phyloP scores from a whole-genome alignment of 225 moss, liverwort and hornwort genomes.

The Takakia lepidozioides region DNA sequence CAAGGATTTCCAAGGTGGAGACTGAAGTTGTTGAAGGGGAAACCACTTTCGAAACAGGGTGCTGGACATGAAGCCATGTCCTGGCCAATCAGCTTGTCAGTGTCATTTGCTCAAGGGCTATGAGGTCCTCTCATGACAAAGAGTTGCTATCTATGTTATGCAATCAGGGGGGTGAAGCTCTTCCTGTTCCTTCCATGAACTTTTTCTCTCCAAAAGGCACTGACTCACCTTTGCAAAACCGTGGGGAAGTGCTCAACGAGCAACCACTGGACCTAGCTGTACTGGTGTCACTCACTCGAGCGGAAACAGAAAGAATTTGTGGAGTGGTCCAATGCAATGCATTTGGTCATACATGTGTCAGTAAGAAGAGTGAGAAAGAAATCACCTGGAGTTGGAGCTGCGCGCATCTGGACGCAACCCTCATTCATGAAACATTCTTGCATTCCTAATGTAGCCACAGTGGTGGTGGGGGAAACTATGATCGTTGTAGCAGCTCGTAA shows the following conservation, averaged over 20 bases:
- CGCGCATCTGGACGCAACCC: constrained; percentile 42
- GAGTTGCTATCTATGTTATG: constrained; percentile 15
- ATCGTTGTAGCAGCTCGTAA: constrained; percentile 25
- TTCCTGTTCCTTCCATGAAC: constrained; percentile 13
- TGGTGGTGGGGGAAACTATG: constrained; percentile 42
- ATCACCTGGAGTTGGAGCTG: constrained; percentile 20
- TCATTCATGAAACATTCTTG: constrained; percentile 62
- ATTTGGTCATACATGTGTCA: constrained; percentile 31
- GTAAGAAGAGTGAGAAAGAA: constrained; percentile 7
- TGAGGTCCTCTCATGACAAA: constrained; percentile 7
- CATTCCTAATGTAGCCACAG: constrained; percentile 29
- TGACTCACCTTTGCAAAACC: too few relatives aligned
- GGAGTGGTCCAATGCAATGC: constrained; percentile 42
- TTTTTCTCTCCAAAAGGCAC: constrained; percentile 1
- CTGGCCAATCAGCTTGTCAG: constrained; percentile 12
- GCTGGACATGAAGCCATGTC: constrained; percentile 23
- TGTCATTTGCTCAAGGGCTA: constrained; percentile 8
- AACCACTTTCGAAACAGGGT: constrained; percentile 6
- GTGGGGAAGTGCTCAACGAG: too few relatives aligned
- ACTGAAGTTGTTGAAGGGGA: constrained; percentile 18
- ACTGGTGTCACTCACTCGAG: too few relatives aligned
- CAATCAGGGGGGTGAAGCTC: constrained; percentile 10
- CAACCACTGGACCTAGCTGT: too few relatives aligned
- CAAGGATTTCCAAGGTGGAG: constrained; percentile 25
- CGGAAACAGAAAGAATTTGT: constrained; percentile 7